Base-by-base conservation (phyloP, 345 rosid species). In the Mallotus nudiflorus region DNA sequence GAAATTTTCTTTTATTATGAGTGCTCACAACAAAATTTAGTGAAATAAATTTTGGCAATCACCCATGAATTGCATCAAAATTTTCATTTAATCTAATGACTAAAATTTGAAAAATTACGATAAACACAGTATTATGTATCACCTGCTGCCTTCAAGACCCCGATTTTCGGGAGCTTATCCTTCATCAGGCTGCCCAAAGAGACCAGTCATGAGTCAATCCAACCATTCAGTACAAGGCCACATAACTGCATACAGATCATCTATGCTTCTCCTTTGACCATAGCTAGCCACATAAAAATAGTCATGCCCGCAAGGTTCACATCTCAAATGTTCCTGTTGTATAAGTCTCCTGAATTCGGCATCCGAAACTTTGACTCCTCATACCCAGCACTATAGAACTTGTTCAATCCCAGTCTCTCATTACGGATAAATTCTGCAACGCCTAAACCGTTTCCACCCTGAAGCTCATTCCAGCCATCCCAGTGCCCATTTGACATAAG, bases 391-490 rank as follows among this genome's bases (percentile, higher is more conserved):
- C 66, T 48, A 72, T 80, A 84, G 68, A 74, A 83, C 78, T 88
- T 89, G 80, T 83, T 86, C 25, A 77, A 80, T 56, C 83, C 86
- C 69, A 85, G 80, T 69, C 87, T 89, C 67, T 90, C 91, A 66
- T 85, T 92, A 78, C 90, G 81, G 58, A 89, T 84, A 50, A 89
- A 84, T 78, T 89, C 96, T 1, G 90, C 82, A 82, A 90, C 79
- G 46, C 82, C 81, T 54, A 88, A 59, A 72, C 70, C 73, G 65
- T 84, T 87, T 81, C 76, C 91, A 81, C 82, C 80, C 60, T 84
- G 94, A 50, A 86, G 76, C 68, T 88, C 96, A 75, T 77, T 89
- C 90, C 85, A 85, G 13, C 90, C 88, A 82, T 87, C 88, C 95
- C 93, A 92, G 52, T 68, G 89, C 42, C 96, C 92, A 78, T 85